These are phyloP conservation scores for Stemphylium vesicarium DNA, from an alignment of 2,329 filamentous ascomycete species.

Conservation along the genomic window DNA sequence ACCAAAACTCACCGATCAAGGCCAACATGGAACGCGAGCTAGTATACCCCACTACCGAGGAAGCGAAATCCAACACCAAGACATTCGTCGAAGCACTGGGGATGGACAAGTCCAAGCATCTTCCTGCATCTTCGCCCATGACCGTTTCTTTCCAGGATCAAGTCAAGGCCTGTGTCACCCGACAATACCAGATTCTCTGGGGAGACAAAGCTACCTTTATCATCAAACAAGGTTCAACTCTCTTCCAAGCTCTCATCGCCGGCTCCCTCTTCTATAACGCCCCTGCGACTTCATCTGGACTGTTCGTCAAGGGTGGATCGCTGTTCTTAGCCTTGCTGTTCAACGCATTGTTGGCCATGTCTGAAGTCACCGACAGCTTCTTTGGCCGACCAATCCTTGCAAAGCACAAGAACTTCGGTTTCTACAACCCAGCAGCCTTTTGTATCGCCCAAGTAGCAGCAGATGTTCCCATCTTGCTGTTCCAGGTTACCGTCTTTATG, in stretches of 20 bases:
- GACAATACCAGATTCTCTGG: constrained; percentile 70
- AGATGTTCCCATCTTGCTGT: constrained; percentile 61
- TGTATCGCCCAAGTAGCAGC: constrained; percentile 72
- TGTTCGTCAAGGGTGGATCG: constrained; percentile 69
- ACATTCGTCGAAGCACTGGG: constrained; percentile 62
- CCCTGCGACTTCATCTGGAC: constrained; percentile 61
- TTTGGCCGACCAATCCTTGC: constrained; percentile 78
- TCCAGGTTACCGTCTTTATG: constrained; percentile 66
- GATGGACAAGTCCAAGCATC: constrained; percentile 61
- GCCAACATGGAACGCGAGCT: constrained; percentile 62
- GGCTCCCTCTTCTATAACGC: constrained; percentile 73
- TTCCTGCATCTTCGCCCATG: constrained; percentile 62
- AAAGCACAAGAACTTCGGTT: constrained; percentile 83
- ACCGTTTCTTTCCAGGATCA: constrained; percentile 52
- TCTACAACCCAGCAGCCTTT: constrained; percentile 84
- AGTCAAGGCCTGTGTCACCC: constrained; percentile 61
- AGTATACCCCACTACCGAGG: constrained; percentile 61
- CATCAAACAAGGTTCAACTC: constrained; percentile 65
- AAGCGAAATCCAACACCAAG: constrained; percentile 47
- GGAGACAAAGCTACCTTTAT: constrained; percentile 69
- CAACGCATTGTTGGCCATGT: constrained; percentile 67
- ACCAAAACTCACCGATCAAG: constrained; percentile 60
- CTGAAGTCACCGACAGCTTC: constrained; percentile 67
- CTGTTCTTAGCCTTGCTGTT: constrained; percentile 69
- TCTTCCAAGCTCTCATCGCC: constrained; percentile 66